Base-by-base conservation (phyloP, 176 grass and related monocot genomes). In the Bothriochloa decipiens region DNA sequence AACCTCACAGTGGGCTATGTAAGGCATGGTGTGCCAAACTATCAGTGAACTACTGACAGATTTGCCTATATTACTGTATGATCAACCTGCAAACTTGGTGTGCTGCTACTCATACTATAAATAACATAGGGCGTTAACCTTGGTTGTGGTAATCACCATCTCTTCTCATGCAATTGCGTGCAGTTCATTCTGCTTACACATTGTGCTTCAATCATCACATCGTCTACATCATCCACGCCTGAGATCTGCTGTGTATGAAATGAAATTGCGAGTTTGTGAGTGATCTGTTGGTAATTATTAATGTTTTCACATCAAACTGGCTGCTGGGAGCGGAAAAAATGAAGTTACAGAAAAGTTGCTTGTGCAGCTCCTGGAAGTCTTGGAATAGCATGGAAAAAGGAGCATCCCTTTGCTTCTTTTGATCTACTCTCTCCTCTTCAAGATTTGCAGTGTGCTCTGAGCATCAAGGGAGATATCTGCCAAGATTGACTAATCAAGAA, bases 1-100 rank as follows among this genome's bases (percentile, higher is more conserved):
- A 65, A 69, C 63, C 27, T 1, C 7, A 32, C 29, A 67, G 10
- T 68, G 63, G 32, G 73, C 82, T 77, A 11, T 43, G 16, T 40
- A 11, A 49, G 39, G 13, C 67, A 72, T 60, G 62, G 72, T 37
- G 72, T 76, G 35, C 65, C 47, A 58, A 70, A 70, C 32, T 70
- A 81, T 36, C 3, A 67, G 40, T 84, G n/a, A 53, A 53, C 60
- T 28, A 64, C 20, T 66, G 72, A 50, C 33, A 67, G 49, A 23
- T 32, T 43, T 42, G 46, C 47, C n/a, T 69, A 42, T 76, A 15
- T 22, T 22, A 46, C 20, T 18, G 20, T 55, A 9, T 58, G 83
- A 70, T 78, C 47, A 85, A 41, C 74, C 47, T 16, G 46, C 74
- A 60, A 57, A 53, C 64, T 28, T 55, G 45, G 35, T 42, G 73